Base-by-base conservation (phyloP, 805 yeast genomes). In the Candida nanaspora region DNA sequence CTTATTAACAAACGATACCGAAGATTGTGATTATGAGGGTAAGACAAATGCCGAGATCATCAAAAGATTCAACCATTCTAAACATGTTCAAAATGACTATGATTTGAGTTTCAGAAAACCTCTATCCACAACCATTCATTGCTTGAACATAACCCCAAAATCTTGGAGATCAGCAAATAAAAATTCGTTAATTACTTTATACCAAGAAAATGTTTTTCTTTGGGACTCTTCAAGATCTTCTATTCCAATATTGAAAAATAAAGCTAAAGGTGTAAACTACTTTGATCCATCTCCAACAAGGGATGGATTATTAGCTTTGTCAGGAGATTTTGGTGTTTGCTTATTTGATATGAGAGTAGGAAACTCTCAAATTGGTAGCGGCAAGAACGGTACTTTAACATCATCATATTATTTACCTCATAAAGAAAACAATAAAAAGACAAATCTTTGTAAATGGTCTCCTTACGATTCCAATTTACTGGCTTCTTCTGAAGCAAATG, bases 31-130 rank as follows among this genome's bases (percentile, higher is more conserved):
- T 6, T 6, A 16, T n/a, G 70, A 20, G 7, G 33, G 19, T 15
- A 16, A n/a, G 11, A n/a, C 29, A 9, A 66, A 72, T 41, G 96
- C 96, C 0, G 86, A 80, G 56, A 82, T 88, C 18, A 63, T 82
- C 46, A 83, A 79, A 55, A 66, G 94, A 30, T 88, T 81, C 65
- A 86, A 86, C 59, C 96, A 88, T 62, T 65, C 72, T 38, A 80
- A 80, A 49, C 88, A 81, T 53, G 57, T 85, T 41, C 58, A 56
- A 25, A 6, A 38, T 16, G 56, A 54, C 14, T 41, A 45, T 16
- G 27, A 46, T 36, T 19, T 34, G n/a, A 10, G 30, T 18, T 13
- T 21, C 33, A 27, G 21, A 19, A 19, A 25, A 27, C 21, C 31
- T 26, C 7, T 16, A 8, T 26, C 30, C 3, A 44, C 46, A 45